phyloP scores from a whole-genome alignment of 1,284 basidiomycete species.

The Fistulinella cinereoalba region DNA sequence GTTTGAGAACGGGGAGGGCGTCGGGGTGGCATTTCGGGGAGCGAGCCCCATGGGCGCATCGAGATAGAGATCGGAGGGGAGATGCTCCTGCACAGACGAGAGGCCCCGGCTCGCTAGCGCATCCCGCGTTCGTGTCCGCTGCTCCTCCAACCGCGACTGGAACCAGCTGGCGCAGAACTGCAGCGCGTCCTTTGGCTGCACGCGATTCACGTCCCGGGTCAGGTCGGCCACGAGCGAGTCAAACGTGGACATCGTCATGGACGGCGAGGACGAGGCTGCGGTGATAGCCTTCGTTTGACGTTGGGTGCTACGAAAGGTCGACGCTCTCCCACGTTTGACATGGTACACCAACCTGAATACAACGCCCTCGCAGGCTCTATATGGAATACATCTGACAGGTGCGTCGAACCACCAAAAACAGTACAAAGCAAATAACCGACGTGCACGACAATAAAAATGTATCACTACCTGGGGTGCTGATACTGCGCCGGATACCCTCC shows the following conservation, averaged over 20 bases:
- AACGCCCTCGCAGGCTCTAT: too few relatives aligned
- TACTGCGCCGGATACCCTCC: constrained; percentile 32
- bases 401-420: constrained; percentile 5
- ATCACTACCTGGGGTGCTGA: constrained; percentile 31
- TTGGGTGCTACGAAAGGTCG: constrained; percentile 2
- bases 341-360: constrained; percentile 8
- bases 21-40: constrained; percentile 30
- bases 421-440: constrained; percentile 13
- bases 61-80: constrained; percentile 58
- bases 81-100: constrained; percentile 45
- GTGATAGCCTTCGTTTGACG: constrained; percentile 5
- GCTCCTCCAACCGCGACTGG: constrained; percentile 80
- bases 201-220: constrained; percentile 80
- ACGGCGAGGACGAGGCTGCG: constrained; percentile 7
- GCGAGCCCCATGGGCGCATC: constrained; percentile 47
- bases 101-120: constrained; percentile 51
- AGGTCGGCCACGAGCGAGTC: constrained; percentile 81
- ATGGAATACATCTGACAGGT: too few relatives aligned
- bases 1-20: constrained; percentile 48
- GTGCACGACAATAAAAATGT: neutral
- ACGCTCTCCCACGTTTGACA: constrained; percentile 27
- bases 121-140: constrained; percentile 70
- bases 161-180: constrained; percentile 98
- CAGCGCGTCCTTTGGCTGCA: constrained; percentile 84
- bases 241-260: constrained; percentile 59